Percentiles rank a stretch among this genome's conserved stretches.
Conservation (phyloP, 768 basidiomycete genomes). For the Leucocoprinus birnbaumii region DNA sequence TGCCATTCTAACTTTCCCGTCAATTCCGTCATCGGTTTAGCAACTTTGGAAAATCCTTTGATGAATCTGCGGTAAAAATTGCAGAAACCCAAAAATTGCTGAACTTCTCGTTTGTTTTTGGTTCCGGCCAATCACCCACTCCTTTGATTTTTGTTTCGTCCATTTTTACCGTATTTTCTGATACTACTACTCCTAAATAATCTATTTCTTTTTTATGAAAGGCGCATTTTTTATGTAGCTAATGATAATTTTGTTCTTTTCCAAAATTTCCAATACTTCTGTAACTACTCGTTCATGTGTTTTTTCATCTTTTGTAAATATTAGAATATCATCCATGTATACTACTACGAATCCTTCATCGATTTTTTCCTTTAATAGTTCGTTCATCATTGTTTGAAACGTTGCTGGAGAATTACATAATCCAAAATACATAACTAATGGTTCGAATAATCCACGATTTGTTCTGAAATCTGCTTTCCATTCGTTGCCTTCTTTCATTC, state of each 20-base stretch:
- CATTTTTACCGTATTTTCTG: slow-evolving; percentile 26
- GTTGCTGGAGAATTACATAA: slow-evolving; percentile 29
- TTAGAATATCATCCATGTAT: slow-evolving; percentile 20
- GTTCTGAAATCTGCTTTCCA: slow-evolving; percentile 37
- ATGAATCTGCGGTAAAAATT: slow-evolving; percentile 38
- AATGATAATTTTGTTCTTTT: slow-evolving; percentile 19
- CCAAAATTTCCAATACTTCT: slow-evolving; percentile 16
- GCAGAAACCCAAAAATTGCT: slow-evolving; percentile 39
- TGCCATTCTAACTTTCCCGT: slow-evolving; percentile 26
- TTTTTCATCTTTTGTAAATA: slow-evolving; percentile 27
- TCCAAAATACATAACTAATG: slow-evolving; percentile 36
- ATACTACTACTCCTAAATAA: slow-evolving; percentile 32
- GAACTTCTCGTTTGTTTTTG: slow-evolving; percentile 27
- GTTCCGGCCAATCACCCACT: slow-evolving; percentile 36
- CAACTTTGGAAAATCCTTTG: slow-evolving; percentile 22
- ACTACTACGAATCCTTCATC: slow-evolving; percentile 33
- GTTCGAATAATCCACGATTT: slow-evolving; percentile 31
- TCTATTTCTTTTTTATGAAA: slow-evolving; percentile 21
- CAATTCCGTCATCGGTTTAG: slow-evolving; percentile 24
- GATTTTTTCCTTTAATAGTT: slow-evolving; percentile 21
- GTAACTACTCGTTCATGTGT: slow-evolving; percentile 2
- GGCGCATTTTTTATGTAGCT: slow-evolving; percentile 33
- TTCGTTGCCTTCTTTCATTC: slow-evolving; percentile 30
- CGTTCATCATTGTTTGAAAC: slow-evolving; percentile 28
- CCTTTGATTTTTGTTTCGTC: slow-evolving; percentile 32